Evolutionary conservation across 768 basidiomycete species (phyloP), one percentile per base, ranked within the genome.

Genomic region (Russula griseocarnosa): DNA sequence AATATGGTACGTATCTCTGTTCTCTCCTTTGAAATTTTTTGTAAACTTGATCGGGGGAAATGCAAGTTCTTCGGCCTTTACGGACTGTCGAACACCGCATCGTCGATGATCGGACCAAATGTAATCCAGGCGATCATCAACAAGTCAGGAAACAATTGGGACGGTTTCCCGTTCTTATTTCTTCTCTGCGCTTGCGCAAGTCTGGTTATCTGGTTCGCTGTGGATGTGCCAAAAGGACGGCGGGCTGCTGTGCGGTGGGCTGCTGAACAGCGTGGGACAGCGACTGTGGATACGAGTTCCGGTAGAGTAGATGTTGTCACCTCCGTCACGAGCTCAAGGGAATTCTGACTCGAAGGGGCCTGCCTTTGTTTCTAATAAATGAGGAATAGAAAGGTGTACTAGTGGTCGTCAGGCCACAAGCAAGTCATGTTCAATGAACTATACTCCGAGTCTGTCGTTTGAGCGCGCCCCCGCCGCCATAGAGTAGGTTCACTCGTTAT

Each of bases 61-160:
- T 20, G 10, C 70, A 91, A 36, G 86, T 94, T 93, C 76, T 94
- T 94, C 73, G 89, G 92, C 3, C 81, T 95, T 26, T 63, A 40
- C 28, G 62, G 62, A 2, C n/a, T 63, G 62, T 49, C 58, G 16
- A 59, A 40, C 20, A 83, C 89, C 13, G 89, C 89, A 0, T 91
- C 88, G n/a, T 88, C 86, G 2, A 90, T 92, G 83, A 85, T 93
- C 50, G 92, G 91, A 0, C 90, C 91, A 0, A 92, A 89, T 66
- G 90, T 92, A 10, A 86, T 92, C 44, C 88, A 92, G 71, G 88
- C 84, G 3, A 91, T 92, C 71, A 92, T 94, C 62, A 78, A 91
- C 73, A 76, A 76, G 55, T 79, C 84, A 3, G 86, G 86, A 0
- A 80, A 84, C 71, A 91, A 88, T 71, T 92, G 91, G 91, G 80